phyloP scores from a whole-genome alignment of 495 filamentous ascomycete genomes.

The Penicillium malachiteum region DNA sequence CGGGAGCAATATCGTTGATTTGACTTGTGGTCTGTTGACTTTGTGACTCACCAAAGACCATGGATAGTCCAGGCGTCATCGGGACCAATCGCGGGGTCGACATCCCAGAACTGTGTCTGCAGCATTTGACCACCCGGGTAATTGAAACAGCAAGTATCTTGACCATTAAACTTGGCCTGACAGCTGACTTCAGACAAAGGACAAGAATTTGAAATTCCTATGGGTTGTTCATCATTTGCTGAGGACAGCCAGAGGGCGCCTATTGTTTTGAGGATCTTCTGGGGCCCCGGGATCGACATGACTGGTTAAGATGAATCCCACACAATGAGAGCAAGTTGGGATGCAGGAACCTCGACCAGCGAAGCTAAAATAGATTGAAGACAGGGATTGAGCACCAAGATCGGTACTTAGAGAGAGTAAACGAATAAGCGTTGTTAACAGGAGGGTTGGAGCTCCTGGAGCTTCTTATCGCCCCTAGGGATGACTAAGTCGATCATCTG shows the following conservation, averaged over 20 bases:
- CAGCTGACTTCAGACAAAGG: conserved; percentile 56
- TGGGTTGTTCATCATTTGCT: conserved; percentile 12
- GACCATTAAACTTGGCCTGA: conserved; percentile 52
- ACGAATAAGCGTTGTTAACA: background rate
- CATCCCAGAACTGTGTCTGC: conserved; percentile 88
- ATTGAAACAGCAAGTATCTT: conserved; percentile 80
- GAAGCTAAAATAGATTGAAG: background rate
- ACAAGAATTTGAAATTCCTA: conserved; percentile 35
- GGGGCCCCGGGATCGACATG: conserved; percentile 38
- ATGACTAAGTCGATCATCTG: conserved; percentile 28
- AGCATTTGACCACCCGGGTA: conserved; percentile 75
- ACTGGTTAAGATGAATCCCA: conserved; percentile 24
- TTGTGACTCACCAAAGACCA: conserved; percentile 64
- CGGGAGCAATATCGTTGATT: background rate
- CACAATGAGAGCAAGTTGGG: conserved; percentile 9
- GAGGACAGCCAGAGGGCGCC: conserved; percentile 35
- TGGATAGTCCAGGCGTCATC: conserved; percentile 83
- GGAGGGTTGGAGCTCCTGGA: background rate
- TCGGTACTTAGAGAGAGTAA: background rate
- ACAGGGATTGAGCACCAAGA: background rate
- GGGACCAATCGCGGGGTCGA: conserved; percentile 65
- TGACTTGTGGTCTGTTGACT: background rate
- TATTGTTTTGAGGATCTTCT: conserved; percentile 41
- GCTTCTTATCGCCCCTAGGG: conserved; percentile 9
- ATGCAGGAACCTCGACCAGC: background rate